Evolutionary conservation across 2,329 filamentous ascomycete genomes (phyloP).

Genomic region (Alternaria triticina): DNA sequence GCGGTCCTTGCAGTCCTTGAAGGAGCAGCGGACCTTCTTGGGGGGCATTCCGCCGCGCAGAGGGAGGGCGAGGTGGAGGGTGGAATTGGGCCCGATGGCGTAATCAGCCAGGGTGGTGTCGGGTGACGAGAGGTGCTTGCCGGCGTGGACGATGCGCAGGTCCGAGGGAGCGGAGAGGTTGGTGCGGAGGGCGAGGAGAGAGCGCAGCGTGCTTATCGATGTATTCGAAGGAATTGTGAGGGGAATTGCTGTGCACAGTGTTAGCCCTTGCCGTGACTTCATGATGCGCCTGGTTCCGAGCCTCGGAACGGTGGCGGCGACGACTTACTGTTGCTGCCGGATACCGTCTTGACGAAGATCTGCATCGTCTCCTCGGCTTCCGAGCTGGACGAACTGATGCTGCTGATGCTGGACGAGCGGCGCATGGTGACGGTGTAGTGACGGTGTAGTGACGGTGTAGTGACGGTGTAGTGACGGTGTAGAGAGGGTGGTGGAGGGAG

Average conservation of each 20-base stretch:
- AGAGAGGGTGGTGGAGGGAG: conserved; percentile 20
- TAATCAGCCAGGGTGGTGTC: conserved; percentile 55
- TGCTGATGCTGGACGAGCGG: conserved; percentile 50
- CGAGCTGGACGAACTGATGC: conserved; percentile 49
- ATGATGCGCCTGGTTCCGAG: conserved; percentile 8
- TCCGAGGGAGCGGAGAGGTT: conserved; percentile 55
- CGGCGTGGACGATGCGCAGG: conserved; percentile 64
- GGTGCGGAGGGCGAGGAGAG: conserved; percentile 64
- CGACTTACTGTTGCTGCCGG: conserved; percentile 61
- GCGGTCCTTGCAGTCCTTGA: conserved; percentile 85
- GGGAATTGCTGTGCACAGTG: conserved; percentile 58
- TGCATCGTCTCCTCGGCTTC: conserved; percentile 62
- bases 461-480: conserved; percentile 21
- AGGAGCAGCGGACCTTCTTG: conserved; percentile 83
- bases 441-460: too few relatives aligned
- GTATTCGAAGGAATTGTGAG: conserved; percentile 62
- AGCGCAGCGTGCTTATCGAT: conserved; percentile 61
- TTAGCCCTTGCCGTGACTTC: conserved; percentile 13
- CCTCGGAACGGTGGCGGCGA: conserved; percentile 26
- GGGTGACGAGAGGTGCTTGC: conserved; percentile 59
- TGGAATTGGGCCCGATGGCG: conserved; percentile 58
- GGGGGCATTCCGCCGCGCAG: conserved; percentile 65
- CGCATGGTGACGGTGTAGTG: conserved; percentile 36
- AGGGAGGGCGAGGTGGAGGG: conserved; percentile 62
- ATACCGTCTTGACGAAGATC: conserved; percentile 67